These are phyloP conservation scores for Cucurbita argyrosperma DNA, from an alignment of 306 rosid species.

Conservation along the genomic window DNA sequence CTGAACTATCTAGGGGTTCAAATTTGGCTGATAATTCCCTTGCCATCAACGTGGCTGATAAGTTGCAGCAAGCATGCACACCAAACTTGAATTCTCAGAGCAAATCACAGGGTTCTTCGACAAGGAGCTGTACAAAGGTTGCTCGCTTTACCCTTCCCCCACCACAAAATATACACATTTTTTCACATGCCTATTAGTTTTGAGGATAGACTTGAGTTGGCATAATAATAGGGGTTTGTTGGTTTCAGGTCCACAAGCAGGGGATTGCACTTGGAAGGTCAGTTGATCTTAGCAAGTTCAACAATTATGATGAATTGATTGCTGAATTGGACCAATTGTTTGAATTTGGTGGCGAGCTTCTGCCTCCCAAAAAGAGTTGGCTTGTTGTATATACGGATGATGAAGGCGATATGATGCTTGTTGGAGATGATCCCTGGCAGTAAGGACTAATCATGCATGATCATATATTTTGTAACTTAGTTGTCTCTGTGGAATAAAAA, in stretches of 20 bases:
- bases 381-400: conserved; percentile 73
- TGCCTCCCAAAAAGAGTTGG: conserved; percentile 61
- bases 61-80: conserved; percentile 22
- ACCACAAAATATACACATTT: background rate
- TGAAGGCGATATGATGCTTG: conserved; percentile 98
- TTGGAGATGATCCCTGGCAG: conserved; percentile 99
- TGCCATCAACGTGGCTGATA: conserved; percentile 28
- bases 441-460: conserved; percentile 27
- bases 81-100: conserved; percentile 31
- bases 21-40: conserved; percentile 26
- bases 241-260: conserved; percentile 85
- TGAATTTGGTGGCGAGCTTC: conserved; percentile 73
- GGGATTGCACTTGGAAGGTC: conserved; percentile 97
- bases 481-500: background rate
- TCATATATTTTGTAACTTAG: background rate
- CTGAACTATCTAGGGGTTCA: conserved; percentile 30
- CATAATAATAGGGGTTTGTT: conserved; percentile 7
- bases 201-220: background rate
- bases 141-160: background rate
- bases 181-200: background rate
- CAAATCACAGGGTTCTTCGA: conserved; percentile 36
- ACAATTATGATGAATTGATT: conserved; percentile 52
- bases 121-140: conserved; percentile 88
- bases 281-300: conserved; percentile 77
- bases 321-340: conserved; percentile 70